Evolutionary conservation across 495 filamentous ascomycete genomes (phyloP), one percentile per base, ranked within the genome.

Genomic region (Hypoxylon lienhwacheense): DNA sequence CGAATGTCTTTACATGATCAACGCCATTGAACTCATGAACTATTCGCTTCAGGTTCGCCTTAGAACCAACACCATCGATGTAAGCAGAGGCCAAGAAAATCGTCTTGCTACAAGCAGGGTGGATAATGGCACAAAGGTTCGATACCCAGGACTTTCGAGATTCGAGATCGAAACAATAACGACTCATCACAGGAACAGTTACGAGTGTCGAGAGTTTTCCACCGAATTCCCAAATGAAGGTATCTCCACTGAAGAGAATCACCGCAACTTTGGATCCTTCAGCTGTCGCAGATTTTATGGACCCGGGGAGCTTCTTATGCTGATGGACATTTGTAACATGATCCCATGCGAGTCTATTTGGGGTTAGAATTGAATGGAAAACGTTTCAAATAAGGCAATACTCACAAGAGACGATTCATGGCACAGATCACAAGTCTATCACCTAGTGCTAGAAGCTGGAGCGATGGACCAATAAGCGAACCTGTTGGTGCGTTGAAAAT

Each of bases 171-270:
- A 47, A 16, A n/a, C 21, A 21, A 31, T 45, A 44, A 12, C 28
- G 7, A 2, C 36, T 25, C 2, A 44, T 21, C 1, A 54, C 6
- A 16, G 53, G 41, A 15, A 47, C 26, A 3, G 48, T 56, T 22
- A 44, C 6, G 5, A 49, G 22, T 7, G 6, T 52, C 5, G 35
- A 44, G 21, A 46, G 25, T 39, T 32, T 41, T 1, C 45, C 46
- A 11, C 63, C 45, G 5, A 67, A 52, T 26, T 63, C 54, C 65
- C 65, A 65, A 1, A 65, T 10, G 21, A 65, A 19, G 35, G 62
- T 37, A 7, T 63, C 48, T 12, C 65, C 59, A 7, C 37, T 42
- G n/a, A 31, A 58, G 26, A 65, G 59, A 10, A 65, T 19, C 7
- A 59, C 17, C 4, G 59, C 65, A 29, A 63, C 55, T 11, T 33